Evolutionary conservation across 441 rosid species (phyloP).

Genomic region (Arabidopsis lyrata): DNA sequence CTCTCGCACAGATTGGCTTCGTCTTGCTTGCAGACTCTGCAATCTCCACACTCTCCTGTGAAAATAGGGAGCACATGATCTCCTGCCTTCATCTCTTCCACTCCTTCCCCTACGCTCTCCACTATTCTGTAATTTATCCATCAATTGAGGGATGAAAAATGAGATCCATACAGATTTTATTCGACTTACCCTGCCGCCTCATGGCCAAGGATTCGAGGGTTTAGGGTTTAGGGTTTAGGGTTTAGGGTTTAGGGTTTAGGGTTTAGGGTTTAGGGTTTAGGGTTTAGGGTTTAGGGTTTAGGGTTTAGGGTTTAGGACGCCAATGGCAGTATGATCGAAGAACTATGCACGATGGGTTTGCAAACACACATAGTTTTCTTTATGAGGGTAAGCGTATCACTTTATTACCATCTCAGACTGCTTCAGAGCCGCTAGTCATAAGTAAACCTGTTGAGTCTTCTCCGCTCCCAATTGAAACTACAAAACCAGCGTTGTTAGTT

Average conservation of each 20-base stretch:
- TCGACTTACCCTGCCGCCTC: slow-evolving; percentile 56
- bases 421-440: neutral
- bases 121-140: slow-evolving; percentile 47
- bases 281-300: too few species aligned
- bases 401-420: neutral
- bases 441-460: neutral
- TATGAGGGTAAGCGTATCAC: neutral
- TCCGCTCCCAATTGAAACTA: neutral
- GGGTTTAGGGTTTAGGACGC: too few species aligned
- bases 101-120: slow-evolving; percentile 71
- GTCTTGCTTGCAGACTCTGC: slow-evolving; percentile 56
- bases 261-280: too few species aligned
- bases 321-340: neutral
- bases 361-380: neutral
- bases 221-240: too few species aligned
- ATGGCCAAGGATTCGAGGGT: slow-evolving; percentile 64
- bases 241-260: too few species aligned
- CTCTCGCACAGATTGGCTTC: slow-evolving; percentile 67
- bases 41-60: slow-evolving; percentile 63
- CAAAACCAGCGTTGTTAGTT: too few species aligned
- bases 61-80: slow-evolving; percentile 68
- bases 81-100: slow-evolving; percentile 56
- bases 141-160: neutral
- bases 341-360: neutral
- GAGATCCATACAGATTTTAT: neutral